These are phyloP conservation scores for Camelina neglecta DNA, from an alignment of 345 rosid genomes.

Conservation along the genomic window DNA sequence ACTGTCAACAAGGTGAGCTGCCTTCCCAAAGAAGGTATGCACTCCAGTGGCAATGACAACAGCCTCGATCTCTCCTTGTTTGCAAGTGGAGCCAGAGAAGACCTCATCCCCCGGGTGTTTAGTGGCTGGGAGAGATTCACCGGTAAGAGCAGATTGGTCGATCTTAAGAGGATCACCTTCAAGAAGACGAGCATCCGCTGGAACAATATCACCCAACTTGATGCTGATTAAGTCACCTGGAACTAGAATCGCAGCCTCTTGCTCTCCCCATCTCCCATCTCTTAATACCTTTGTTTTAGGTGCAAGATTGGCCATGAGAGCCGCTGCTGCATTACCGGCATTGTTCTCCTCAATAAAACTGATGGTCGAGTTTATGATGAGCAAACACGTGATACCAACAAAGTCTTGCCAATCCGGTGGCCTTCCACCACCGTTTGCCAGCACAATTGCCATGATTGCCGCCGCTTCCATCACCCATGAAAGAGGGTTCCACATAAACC, in stretches of 20 bases:
- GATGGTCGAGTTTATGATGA: slow-evolving; percentile 85
- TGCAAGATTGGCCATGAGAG: slow-evolving; percentile 96
- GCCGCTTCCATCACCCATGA: slow-evolving; percentile 99
- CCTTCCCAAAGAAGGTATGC: slow-evolving; percentile 96
- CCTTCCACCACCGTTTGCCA: slow-evolving; percentile 92
- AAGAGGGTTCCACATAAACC: slow-evolving; percentile 96
- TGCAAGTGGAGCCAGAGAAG: slow-evolving; percentile 93
- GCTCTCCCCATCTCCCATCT: slow-evolving; percentile 78
- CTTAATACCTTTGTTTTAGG: slow-evolving; percentile 87
- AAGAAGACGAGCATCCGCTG: slow-evolving; percentile 91
- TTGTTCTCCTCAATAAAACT: slow-evolving; percentile 95
- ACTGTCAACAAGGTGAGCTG: slow-evolving; percentile 92
- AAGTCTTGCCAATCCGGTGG: slow-evolving; percentile 98
- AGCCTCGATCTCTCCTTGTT: slow-evolving; percentile 95
- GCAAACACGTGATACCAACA: slow-evolving; percentile 72
- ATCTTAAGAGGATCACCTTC: slow-evolving; percentile 96
- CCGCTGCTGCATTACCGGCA: slow-evolving; percentile 97
- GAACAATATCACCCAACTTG: slow-evolving; percentile 88
- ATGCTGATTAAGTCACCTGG: slow-evolving; percentile 92
- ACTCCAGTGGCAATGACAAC: slow-evolving; percentile 92
- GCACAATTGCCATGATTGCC: slow-evolving; percentile 89
- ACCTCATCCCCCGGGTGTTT: slow-evolving; percentile 69
- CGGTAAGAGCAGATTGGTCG: slow-evolving; percentile 91
- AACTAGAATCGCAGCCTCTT: slow-evolving; percentile 80
- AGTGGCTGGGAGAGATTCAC: slow-evolving; percentile 92